Evolutionary conservation across 2,329 filamentous ascomycete genomes (phyloP), one percentile per base, ranked within the genome.

Genomic region (Exophiala sp.): DNA sequence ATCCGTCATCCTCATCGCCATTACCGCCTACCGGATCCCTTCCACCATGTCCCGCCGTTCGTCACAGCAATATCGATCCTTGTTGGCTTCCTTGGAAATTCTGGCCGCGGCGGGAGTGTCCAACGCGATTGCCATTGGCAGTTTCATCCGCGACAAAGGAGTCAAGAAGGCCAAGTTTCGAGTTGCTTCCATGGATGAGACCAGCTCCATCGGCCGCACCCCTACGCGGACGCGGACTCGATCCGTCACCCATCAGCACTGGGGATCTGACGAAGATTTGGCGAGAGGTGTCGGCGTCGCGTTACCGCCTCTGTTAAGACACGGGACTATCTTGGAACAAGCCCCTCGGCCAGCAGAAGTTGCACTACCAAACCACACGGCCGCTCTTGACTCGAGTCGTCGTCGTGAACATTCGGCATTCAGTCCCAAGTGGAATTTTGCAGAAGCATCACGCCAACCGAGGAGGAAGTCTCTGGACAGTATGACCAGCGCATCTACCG

Each of bases 221-320:
- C 32, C 38, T 14, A 59, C 57, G 9, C 58, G 58, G 42, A 60
- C 53, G 13, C 75, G 13, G 81, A 82, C 1, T 70, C 75, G 10
- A 70, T 89, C 86, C 1, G 70, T 85, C 32, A 82, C 83, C 38
- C 70, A 82, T 52, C 78, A 80, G 43, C 80, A 86, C 48, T 91
- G 86, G 83, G 89, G 88, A 37, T 95, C 88, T 60, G 91, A 97
- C 61, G 89, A 94, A 63, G 88, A 97, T 64, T 78, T 97, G 1
- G 88, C 94, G 3, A 76, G 85, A 43, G 86, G 83, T 53, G 63
- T 95, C 2, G 90, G 91, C 6, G 80, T 91, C 32, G 79, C 85
- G 10, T 76, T 81, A 24, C 72, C 75, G 11, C 70, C 76, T 3
- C 73, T 77, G 13, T 64, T 81, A 43, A 64, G 71, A 35, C 70